phyloP scores from a whole-genome alignment of 179 eudicot species.

The Beta corolliflora region DNA sequence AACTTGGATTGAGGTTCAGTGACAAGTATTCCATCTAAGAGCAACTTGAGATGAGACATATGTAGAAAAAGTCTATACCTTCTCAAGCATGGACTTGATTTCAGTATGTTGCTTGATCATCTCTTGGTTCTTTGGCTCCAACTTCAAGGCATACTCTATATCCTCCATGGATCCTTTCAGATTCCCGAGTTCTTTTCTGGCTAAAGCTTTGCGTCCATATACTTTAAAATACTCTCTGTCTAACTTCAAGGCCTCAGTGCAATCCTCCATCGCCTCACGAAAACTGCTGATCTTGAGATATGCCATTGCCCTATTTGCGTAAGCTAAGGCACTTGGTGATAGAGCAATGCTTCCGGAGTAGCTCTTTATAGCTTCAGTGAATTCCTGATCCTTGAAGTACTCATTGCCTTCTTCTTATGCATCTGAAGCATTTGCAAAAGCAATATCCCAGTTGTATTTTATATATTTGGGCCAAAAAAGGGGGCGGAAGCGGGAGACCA shows the following conservation, averaged over 20 bases:
- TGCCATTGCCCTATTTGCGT: slow-evolving; percentile 12
- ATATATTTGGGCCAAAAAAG: neutral
- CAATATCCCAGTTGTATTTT: neutral
- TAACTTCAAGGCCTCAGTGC: slow-evolving; percentile 6
- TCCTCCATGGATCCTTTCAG: slow-evolving; percentile 12
- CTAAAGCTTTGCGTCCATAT: neutral
- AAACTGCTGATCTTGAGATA: neutral
- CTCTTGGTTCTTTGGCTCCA: slow-evolving; percentile 4
- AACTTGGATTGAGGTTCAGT: neutral
- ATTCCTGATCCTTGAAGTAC: neutral
- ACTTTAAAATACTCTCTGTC: neutral
- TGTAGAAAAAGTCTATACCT: neutral
- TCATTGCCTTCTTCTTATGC: slow-evolving; percentile 7
- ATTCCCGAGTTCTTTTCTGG: slow-evolving; percentile 12
- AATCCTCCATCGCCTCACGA: slow-evolving; percentile 4
- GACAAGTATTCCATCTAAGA: neutral
- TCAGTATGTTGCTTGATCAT: neutral
- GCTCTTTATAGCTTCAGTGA: neutral
- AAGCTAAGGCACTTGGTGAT: neutral
- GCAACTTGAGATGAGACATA: neutral
- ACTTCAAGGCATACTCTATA: neutral
- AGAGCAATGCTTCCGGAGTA: slow-evolving; percentile 6
- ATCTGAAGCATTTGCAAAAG: slow-evolving; percentile 7
- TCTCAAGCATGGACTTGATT: slow-evolving; percentile 10
- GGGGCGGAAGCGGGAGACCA: too few species aligned